phyloP scores from a whole-genome alignment of 2,329 filamentous ascomycete genomes.

The Pestalotiopsis sp. region DNA sequence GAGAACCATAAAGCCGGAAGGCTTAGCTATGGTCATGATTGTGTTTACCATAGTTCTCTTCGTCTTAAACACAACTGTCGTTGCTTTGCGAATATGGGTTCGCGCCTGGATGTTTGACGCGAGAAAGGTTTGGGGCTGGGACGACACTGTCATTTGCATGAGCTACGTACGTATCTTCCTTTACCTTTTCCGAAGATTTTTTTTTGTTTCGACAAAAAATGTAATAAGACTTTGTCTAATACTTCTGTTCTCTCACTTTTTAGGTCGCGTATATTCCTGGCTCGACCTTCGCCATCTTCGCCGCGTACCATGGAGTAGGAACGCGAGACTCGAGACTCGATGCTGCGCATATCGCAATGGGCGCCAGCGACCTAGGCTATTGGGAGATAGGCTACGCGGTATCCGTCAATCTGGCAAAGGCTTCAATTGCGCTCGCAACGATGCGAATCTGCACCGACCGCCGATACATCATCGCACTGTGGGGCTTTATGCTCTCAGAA shows the following conservation, averaged over 20 bases:
- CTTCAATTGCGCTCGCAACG: slow-evolving; percentile 11
- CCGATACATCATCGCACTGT: slow-evolving; percentile 4
- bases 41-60: neutral
- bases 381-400: slow-evolving; percentile 10
- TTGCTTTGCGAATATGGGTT: slow-evolving; percentile 8
- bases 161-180: neutral
- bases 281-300: neutral
- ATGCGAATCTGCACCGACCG: slow-evolving; percentile 10
- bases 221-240: neutral
- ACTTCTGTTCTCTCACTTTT: neutral
- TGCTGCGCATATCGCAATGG: neutral
- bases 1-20: neutral
- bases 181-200: neutral
- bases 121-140: slow-evolving; percentile 12
- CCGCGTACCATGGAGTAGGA: slow-evolving; percentile 11
- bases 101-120: slow-evolving; percentile 10
- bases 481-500: neutral
- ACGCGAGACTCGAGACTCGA: slow-evolving; percentile 2
- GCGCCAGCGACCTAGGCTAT: slow-evolving; percentile 3
- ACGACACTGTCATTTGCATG: slow-evolving; percentile 2
- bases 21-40: neutral
- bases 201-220: neutral
- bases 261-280: neutral
- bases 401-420: slow-evolving; percentile 12
- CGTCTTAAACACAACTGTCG: neutral